Evolutionary conservation across 352 stramenopile species (phyloP).

Genomic region (Pythium myriotylum): DNA sequence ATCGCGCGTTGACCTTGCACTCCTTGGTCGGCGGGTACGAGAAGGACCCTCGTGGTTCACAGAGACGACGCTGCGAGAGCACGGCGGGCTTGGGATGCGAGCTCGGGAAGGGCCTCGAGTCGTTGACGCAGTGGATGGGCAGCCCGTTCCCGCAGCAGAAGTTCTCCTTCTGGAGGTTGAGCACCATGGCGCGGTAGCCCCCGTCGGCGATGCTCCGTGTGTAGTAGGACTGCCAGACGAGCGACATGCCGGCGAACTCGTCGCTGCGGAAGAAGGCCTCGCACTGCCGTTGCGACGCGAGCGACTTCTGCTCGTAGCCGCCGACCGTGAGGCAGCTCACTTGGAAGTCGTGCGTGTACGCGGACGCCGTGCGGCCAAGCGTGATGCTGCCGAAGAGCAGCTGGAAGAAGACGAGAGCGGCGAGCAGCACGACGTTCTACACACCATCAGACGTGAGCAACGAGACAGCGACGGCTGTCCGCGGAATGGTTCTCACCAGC

Average conservation of each 20-base stretch:
- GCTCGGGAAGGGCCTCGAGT: conserved; percentile 50
- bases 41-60: conserved; percentile 16
- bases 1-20: conserved; percentile 42
- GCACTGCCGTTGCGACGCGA: conserved; percentile 39
- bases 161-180: conserved; percentile 60
- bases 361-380: conserved; percentile 35
- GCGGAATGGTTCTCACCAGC: conserved; percentile 32
- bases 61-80: conserved; percentile 25
- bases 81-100: conserved; percentile 38
- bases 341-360: conserved; percentile 41
- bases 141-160: conserved; percentile 75
- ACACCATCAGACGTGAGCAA: background rate
- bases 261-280: conserved; percentile 59
- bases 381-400: conserved; percentile 61
- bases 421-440: conserved; percentile 50
- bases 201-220: conserved; percentile 41
- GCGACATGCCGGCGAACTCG: conserved; percentile 56
- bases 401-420: conserved; percentile 59
- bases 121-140: conserved; percentile 48
- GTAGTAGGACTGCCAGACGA: conserved; percentile 83
- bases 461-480: no score
- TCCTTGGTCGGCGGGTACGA: conserved; percentile 54
- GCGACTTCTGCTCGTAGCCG: conserved; percentile 43
- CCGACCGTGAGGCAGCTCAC: conserved; percentile 65
- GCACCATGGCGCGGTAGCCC: conserved; percentile 55